These are phyloP conservation scores for Zanthoxylum bungeanum DNA, from an alignment of 345 rosid genomes.

Conservation along the genomic window DNA sequence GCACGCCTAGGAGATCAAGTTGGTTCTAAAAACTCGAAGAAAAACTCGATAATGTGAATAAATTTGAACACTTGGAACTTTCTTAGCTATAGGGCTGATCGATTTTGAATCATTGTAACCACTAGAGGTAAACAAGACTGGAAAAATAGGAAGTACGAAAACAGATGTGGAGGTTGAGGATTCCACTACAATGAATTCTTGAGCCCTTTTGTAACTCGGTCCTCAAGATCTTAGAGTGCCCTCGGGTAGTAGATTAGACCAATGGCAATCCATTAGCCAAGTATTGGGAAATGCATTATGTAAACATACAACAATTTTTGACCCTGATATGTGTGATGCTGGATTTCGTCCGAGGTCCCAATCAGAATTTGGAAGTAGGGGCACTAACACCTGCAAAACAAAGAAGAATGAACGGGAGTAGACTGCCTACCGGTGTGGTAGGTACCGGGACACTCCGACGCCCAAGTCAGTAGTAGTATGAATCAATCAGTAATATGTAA, in stretches of 20 bases:
- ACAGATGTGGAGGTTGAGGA: neutral
- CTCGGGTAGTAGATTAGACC: neutral
- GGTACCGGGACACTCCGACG: no score
- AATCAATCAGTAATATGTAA: no score
- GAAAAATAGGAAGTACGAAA: no score
- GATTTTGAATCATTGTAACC: neutral
- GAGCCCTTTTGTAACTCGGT: neutral
- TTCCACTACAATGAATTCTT: slow-evolving; percentile 1
- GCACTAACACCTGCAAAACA: no score
- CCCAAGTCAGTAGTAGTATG: no score
- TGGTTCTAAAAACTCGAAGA: neutral
- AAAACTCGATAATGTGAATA: neutral
- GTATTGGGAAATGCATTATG: slow-evolving; percentile 5
- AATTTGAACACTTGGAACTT: neutral
- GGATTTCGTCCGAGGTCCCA: no score
- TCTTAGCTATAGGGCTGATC: neutral
- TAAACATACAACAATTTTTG: neutral
- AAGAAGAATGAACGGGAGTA: no score
- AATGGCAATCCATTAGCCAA: slow-evolving; percentile 18
- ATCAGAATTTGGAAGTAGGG: no score
- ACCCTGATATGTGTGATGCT: no score
- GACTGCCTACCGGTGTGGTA: no score
- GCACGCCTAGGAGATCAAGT: slow-evolving; percentile 14
- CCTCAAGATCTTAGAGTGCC: neutral
- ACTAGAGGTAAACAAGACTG: no score